A percentile compares a stretch with the other conserved stretches of the same genome.
phyloP scores from a whole-genome alignment of 164 flowering plant genomes.

The Chimonanthus salicifolius region DNA sequence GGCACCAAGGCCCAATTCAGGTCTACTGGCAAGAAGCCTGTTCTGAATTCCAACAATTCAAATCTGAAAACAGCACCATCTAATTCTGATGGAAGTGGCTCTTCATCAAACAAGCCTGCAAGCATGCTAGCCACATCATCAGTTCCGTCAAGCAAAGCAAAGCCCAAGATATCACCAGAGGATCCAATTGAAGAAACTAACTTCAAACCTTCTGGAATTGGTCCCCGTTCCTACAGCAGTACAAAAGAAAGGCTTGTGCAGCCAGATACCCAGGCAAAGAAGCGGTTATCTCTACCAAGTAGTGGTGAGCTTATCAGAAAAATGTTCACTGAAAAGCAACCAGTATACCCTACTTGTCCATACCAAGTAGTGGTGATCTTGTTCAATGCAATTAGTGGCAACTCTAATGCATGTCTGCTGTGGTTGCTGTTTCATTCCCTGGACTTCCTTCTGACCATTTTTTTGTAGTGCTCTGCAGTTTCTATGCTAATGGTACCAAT shows the following conservation, averaged over 20 bases:
- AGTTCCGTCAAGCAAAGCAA: slow-evolving; percentile 30
- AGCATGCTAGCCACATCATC: slow-evolving; percentile 33
- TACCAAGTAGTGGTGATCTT: no score
- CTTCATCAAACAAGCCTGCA: slow-evolving; percentile 55
- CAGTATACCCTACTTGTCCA: no score
- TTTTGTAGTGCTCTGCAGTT: no score
- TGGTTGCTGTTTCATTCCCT: not conserved
- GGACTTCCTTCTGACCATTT: no score
- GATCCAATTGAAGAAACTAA: slow-evolving; percentile 46
- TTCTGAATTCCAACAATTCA: slow-evolving; percentile 9
- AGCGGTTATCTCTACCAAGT: slow-evolving; percentile 70
- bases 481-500: no score
- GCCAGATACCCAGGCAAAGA: slow-evolving; percentile 45
- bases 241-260: slow-evolving; percentile 67
- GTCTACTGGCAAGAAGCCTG: slow-evolving; percentile 42
- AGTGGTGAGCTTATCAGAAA: slow-evolving; percentile 36
- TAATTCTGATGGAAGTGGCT: slow-evolving; percentile 62
- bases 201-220: slow-evolving; percentile 27
- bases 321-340: no score
- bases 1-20: slow-evolving; percentile 30
- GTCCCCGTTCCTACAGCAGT: slow-evolving; percentile 70
- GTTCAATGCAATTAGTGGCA: not conserved
- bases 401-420: not conserved
- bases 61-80: slow-evolving; percentile 52
- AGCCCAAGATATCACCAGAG: slow-evolving; percentile 36